Evolutionary conservation across 2,329 filamentous ascomycete species (phyloP).

Genomic region (Claviceps africana): DNA sequence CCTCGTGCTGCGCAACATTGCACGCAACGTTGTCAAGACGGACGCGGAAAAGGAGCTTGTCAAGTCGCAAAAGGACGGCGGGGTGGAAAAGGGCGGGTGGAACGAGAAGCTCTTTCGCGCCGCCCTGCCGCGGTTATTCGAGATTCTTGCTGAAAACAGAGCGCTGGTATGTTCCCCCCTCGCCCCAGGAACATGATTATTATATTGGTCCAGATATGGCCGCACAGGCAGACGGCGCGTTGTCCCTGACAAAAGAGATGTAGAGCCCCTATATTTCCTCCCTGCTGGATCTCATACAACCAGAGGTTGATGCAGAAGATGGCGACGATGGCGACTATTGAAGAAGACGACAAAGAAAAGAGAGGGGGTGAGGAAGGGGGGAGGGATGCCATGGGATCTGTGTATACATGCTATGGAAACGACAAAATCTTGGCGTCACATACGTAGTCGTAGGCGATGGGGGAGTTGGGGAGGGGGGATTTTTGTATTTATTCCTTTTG

Average conservation of each 20-base stretch:
- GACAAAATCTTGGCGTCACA: no score
- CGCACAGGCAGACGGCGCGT: no score
- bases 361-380: no score
- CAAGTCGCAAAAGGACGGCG: slow-evolving; percentile 29
- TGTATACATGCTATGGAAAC: no score
- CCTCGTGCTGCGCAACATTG: slow-evolving; percentile 66
- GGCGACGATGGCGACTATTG: slow-evolving; percentile 10
- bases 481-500: no score
- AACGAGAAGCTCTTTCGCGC: slow-evolving; percentile 56
- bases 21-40: slow-evolving; percentile 50
- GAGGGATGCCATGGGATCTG: no score
- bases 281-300: slow-evolving; percentile 24
- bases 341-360: not conserved
- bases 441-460: no score
- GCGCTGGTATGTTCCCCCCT: slow-evolving; percentile 33
- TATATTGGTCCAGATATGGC: no score
- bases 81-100: slow-evolving; percentile 41
- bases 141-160: slow-evolving; percentile 56
- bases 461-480: no score
- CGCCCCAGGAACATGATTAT: not conserved
- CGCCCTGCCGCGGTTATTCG: slow-evolving; percentile 49
- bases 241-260: not conserved
- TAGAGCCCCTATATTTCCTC: slow-evolving; percentile 28
- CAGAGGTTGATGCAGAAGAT: slow-evolving; percentile 13
- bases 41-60: slow-evolving; percentile 40